A percentile compares a stretch with the other conserved stretches of the same genome.
These are phyloP conservation scores for Nematocida homosporus DNA, from an alignment of 371 early-diverging fungal species.

Conservation along the genomic window DNA sequence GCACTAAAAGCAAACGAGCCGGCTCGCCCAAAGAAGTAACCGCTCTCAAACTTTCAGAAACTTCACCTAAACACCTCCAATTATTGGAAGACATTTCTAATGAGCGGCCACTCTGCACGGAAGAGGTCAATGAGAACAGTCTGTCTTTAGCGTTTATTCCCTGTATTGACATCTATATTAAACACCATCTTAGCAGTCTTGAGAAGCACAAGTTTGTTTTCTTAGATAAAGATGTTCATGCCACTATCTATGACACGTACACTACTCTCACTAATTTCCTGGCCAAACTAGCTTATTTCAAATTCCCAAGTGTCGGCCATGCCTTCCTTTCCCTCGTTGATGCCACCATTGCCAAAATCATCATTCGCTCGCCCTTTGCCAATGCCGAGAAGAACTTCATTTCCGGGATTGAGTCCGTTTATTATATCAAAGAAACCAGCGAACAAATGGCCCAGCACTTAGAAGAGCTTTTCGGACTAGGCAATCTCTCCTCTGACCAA, in stretches of 20 bases:
- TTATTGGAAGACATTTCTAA: slow-evolving; percentile 51
- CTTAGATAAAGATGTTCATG: slow-evolving; percentile 2
- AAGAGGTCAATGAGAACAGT: slow-evolving; percentile 33
- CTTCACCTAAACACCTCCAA: slow-evolving; percentile 21
- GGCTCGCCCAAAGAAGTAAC: neutral
- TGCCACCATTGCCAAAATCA: slow-evolving; percentile 9
- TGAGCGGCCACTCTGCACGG: slow-evolving; percentile 27
- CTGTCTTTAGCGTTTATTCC: slow-evolving; percentile 42
- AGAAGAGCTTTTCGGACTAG: slow-evolving; percentile 15
- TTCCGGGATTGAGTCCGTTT: slow-evolving; percentile 41
- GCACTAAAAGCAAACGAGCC: neutral
- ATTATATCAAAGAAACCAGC: slow-evolving; percentile 25
- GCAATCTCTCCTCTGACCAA: slow-evolving; percentile 1
- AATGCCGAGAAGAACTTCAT: slow-evolving; percentile 30
- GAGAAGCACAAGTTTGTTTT: slow-evolving; percentile 1
- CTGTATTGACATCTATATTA: slow-evolving; percentile 39
- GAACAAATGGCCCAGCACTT: slow-evolving; percentile 40
- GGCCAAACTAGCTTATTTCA: slow-evolving; percentile 42
- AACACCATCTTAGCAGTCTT: slow-evolving; percentile 11
- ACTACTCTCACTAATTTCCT: slow-evolving; percentile 18
- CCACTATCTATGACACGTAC: slow-evolving; percentile 36
- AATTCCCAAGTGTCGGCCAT: slow-evolving; percentile 42
- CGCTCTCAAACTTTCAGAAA: slow-evolving; percentile 26
- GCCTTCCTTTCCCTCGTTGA: slow-evolving; percentile 39
- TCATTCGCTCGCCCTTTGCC: slow-evolving; percentile 21